Evolutionary conservation across 768 basidiomycete species (phyloP).

Genomic region (Pleurotus tuoliensis): DNA sequence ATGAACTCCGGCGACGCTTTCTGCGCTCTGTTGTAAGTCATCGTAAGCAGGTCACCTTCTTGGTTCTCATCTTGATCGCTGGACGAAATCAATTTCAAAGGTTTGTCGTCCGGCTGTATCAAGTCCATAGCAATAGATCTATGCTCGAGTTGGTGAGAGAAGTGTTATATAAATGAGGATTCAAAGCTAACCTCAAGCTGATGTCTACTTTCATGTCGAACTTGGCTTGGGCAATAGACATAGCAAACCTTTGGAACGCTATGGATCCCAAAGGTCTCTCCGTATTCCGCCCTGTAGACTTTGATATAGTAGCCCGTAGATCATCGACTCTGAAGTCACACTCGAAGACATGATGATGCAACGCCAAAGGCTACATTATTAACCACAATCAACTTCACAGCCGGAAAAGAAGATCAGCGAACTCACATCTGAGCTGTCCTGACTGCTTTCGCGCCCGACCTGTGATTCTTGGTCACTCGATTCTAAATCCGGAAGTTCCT

Average conservation of each 20-base stretch:
- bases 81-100: constrained; percentile 67
- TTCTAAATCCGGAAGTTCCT: constrained; percentile 46
- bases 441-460: not conserved
- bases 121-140: constrained; percentile 79
- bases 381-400: not conserved
- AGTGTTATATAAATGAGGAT: not conserved
- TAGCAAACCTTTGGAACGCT: constrained; percentile 70
- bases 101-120: constrained; percentile 47
- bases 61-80: constrained; percentile 34
- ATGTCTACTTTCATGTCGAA: constrained; percentile 87
- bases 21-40: constrained; percentile 79
- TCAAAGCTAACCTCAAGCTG: constrained; percentile 55
- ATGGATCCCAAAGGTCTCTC: constrained; percentile 81
- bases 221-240: constrained; percentile 72
- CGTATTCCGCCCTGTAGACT: constrained; percentile 51
- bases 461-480: constrained; percentile 23
- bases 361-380: constrained; percentile 30
- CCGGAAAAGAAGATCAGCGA: not conserved
- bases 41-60: constrained; percentile 66
- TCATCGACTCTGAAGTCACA: constrained; percentile 84
- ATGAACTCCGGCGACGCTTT: constrained; percentile 82
- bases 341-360: constrained; percentile 68
- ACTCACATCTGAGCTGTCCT: constrained; percentile 15
- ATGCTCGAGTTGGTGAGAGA: constrained; percentile 11
- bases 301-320: constrained; percentile 75